These are phyloP conservation scores for Aspergillus saccharolyticus DNA, from an alignment of 495 filamentous ascomycete species.

Conservation along the genomic window DNA sequence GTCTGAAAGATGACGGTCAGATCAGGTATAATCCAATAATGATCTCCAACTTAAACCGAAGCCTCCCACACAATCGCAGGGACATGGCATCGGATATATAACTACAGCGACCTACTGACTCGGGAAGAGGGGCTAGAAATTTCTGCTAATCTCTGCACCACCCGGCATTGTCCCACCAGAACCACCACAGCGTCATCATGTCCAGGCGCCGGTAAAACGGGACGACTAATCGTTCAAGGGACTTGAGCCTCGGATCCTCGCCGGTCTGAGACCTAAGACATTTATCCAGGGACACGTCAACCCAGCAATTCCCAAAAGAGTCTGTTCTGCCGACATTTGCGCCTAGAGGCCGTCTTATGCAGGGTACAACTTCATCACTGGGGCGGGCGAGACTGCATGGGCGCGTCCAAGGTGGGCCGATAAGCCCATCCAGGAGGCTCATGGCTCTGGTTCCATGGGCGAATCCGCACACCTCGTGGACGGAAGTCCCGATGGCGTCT, in stretches of 20 bases:
- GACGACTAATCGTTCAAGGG: neutral
- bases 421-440: neutral
- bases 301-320: neutral
- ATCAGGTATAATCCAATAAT: neutral
- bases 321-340: neutral
- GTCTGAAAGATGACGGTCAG: neutral
- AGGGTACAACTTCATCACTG: neutral
- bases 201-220: neutral
- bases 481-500: neutral
- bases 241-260: slow-evolving; percentile 6
- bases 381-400: neutral
- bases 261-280: neutral
- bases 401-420: slow-evolving; percentile 2
- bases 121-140: neutral
- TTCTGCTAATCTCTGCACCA: neutral
- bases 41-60: neutral
- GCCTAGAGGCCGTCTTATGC: slow-evolving; percentile 1
- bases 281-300: neutral
- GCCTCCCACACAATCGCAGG: neutral
- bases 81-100: neutral
- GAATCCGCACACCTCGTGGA: slow-evolving; percentile 2
- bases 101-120: neutral
- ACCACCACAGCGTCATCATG: neutral
- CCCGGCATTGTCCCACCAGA: neutral
- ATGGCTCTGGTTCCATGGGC: neutral